Conservation (phyloP, 805 yeast species). For the Pichia californica region DNA sequence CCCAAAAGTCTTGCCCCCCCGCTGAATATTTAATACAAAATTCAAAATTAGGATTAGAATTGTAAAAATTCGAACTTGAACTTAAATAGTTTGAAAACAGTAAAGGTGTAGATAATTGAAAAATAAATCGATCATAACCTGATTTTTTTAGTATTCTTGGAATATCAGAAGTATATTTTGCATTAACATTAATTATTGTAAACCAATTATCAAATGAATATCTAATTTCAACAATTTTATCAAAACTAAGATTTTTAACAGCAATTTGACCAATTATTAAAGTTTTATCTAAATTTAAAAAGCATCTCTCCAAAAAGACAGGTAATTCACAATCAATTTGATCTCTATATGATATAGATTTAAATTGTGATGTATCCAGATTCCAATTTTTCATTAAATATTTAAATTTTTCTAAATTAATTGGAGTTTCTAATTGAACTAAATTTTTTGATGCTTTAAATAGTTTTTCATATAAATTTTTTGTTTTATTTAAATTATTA, state of each 20-base stretch:
- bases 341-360: conserved; percentile 38
- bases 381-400: conserved; percentile 35
- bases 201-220: conserved; percentile 79
- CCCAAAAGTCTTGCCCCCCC: conserved; percentile 60
- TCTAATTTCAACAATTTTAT: conserved; percentile 60
- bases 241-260: conserved; percentile 66
- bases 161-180: conserved; percentile 50
- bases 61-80: conserved; percentile 2
- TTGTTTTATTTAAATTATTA: conserved; percentile 11
- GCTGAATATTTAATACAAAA: conserved; percentile 56
- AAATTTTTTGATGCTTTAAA: conserved; percentile 17
- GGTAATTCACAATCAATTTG: conserved; percentile 34
- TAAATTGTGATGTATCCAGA: conserved; percentile 36
- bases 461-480: conserved; percentile 10
- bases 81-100: conserved; percentile 29
- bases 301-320: conserved; percentile 62
- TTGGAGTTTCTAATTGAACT: conserved; percentile 10
- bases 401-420: conserved; percentile 18
- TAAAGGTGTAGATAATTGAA: conserved; percentile 47
- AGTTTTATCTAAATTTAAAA: conserved; percentile 51
- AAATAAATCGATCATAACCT: conserved; percentile 64
- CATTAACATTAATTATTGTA: conserved; percentile 63
- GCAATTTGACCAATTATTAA: conserved; percentile 67
- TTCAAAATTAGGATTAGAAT: conserved; percentile 18
- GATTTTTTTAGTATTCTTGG: conserved; percentile 43